These are phyloP conservation scores for Ganoderma lingzhi DNA, from an alignment of 1,284 basidiomycete genomes.

Conservation along the genomic window DNA sequence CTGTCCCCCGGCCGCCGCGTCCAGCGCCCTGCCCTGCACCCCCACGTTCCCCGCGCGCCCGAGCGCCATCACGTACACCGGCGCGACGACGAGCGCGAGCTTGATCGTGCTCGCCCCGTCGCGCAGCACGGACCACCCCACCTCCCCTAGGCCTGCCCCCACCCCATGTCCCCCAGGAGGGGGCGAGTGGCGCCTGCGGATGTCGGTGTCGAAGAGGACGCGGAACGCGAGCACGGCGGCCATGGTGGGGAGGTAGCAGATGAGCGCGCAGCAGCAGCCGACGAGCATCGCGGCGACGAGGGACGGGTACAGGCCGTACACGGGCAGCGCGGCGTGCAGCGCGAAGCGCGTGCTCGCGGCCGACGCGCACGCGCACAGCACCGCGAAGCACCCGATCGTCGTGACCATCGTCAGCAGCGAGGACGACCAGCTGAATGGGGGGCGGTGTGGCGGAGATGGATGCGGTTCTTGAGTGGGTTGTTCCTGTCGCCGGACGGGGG, in stretches of 20 bases:
- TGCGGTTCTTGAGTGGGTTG: not conserved
- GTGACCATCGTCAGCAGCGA: constrained; percentile 27
- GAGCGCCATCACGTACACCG: constrained; percentile 26
- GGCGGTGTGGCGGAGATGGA: not conserved
- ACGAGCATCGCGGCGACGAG: constrained; percentile 31
- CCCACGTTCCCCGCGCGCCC: constrained; percentile 13
- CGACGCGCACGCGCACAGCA: constrained; percentile 22
- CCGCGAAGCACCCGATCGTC: constrained; percentile 19
- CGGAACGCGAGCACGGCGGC: constrained; percentile 28
- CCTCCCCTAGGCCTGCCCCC: not conserved
- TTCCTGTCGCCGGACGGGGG: not conserved
- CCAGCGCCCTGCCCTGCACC: constrained; percentile 22
- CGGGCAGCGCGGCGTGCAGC: constrained; percentile 24
- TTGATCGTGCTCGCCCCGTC: constrained; percentile 31
- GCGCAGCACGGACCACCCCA: constrained; percentile 24
- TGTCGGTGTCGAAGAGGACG: constrained; percentile 26
- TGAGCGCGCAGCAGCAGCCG: constrained; percentile 26
- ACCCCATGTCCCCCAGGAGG: constrained; percentile 8
- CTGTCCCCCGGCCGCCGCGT: constrained; percentile 32
- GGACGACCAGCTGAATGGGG: constrained; percentile 24
- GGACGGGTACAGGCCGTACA: constrained; percentile 26
- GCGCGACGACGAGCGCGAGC: constrained; percentile 29
- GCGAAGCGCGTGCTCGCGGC: constrained; percentile 26
- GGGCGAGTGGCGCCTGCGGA: constrained; percentile 20
- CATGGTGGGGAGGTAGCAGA: constrained; percentile 30